phyloP scores from a whole-genome alignment of 2,329 filamentous ascomycete species.

The Diplodia sapinea region DNA sequence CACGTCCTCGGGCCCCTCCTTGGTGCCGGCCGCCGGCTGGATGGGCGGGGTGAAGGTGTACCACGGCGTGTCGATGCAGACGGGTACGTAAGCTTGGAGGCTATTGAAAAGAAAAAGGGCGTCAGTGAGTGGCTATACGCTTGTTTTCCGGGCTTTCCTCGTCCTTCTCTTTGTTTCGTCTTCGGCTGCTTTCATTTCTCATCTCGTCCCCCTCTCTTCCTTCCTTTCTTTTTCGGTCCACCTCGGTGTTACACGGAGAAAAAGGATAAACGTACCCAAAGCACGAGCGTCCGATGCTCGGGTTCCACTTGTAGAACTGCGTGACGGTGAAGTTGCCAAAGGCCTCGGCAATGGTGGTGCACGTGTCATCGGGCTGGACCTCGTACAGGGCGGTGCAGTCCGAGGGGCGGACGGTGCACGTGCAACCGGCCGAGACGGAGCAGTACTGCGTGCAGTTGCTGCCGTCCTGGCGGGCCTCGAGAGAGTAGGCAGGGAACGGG shows the following conservation, averaged over 20 bases:
- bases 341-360: slow-evolving; percentile 40
- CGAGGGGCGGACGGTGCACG: slow-evolving; percentile 37
- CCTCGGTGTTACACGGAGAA: no score
- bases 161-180: neutral
- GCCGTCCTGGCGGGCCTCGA: slow-evolving; percentile 1
- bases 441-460: slow-evolving; percentile 36
- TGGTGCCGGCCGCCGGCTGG: slow-evolving; percentile 35
- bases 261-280: neutral
- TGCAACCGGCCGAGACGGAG: slow-evolving; percentile 36
- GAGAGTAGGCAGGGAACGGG: slow-evolving; percentile 18
- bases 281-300: slow-evolving; percentile 32
- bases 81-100: slow-evolving; percentile 42
- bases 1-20: slow-evolving; percentile 21
- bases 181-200: neutral
- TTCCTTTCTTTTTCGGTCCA: neutral
- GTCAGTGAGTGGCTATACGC: slow-evolving; percentile 28
- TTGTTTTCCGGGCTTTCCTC: no score
- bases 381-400: slow-evolving; percentile 40
- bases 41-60: slow-evolving; percentile 38
- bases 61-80: slow-evolving; percentile 41
- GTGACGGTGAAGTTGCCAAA: slow-evolving; percentile 45
- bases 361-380: slow-evolving; percentile 42
- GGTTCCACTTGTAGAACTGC: slow-evolving; percentile 47
- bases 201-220: neutral
- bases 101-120: slow-evolving; percentile 32